Evolutionary conservation across 1,139 yeast genomes (phyloP).

Genomic region (Yamadazyma taylorii): DNA sequence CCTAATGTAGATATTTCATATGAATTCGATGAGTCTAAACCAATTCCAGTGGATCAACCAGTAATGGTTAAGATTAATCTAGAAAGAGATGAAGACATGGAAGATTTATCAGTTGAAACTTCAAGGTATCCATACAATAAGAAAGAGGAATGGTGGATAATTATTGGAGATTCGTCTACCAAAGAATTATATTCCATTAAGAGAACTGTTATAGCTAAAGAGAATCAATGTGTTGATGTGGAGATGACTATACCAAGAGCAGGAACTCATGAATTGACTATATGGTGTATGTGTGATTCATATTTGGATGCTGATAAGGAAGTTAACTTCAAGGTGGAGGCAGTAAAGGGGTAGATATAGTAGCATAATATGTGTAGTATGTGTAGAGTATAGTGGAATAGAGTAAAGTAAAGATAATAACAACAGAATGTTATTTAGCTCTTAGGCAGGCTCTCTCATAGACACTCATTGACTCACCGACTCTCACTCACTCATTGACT

Average conservation of each 20-base stretch:
- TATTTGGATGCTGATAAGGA: constrained; percentile 92
- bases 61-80: constrained; percentile 52
- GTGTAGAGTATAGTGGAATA: no score
- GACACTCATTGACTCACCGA: no score
- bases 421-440: no score
- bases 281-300: constrained; percentile 92
- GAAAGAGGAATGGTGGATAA: constrained; percentile 86
- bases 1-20: constrained; percentile 80
- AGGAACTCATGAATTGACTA: constrained; percentile 61
- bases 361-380: background rate
- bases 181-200: constrained; percentile 74
- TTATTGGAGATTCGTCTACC: constrained; percentile 64
- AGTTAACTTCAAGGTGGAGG: constrained; percentile 30
- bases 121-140: constrained; percentile 57
- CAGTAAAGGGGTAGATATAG: constrained; percentile 1
- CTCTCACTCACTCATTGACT: no score
- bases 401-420: no score
- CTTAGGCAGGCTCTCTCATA: no score
- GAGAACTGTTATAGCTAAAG: constrained; percentile 56
- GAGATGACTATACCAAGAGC: constrained; percentile 58
- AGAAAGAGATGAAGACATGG: constrained; percentile 75
- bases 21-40: constrained; percentile 40
- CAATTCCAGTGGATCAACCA: constrained; percentile 43
- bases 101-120: constrained; percentile 59
- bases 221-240: constrained; percentile 52